Base-by-base conservation (phyloP, 352 stramenopile species). In the Halophytophthora polymorphica region DNA sequence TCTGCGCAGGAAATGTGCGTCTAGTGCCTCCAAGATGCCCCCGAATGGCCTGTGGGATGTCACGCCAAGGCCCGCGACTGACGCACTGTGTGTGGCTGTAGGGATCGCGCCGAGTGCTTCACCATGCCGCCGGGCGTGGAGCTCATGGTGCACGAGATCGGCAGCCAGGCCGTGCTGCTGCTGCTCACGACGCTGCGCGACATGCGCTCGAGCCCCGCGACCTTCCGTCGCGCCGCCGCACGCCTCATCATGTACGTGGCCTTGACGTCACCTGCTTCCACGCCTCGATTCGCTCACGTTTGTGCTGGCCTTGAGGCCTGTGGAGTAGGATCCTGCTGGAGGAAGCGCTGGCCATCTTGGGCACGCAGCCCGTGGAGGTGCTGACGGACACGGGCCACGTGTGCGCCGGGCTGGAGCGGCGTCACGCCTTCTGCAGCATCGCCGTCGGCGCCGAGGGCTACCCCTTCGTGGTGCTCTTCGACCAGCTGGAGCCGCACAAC, bases 251-350 rank as follows among this genome's bases (percentile, higher is more conserved):
- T 19, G 38, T 44, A 44, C 11, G 37, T n/a, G n/a, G n/a, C n/a
- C n/a, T n/a, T n/a, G n/a, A n/a, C n/a, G n/a, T n/a, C n/a, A n/a
- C n/a, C n/a, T n/a, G n/a, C n/a, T n/a, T n/a, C n/a, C n/a, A n/a
- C n/a, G n/a, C n/a, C n/a, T n/a, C n/a, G n/a, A n/a, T n/a, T n/a
- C n/a, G n/a, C n/a, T n/a, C n/a, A n/a, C n/a, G n/a, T n/a, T n/a
- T n/a, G n/a, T n/a, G n/a, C n/a, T n/a, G n/a, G n/a, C n/a, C n/a
- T 14, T 22, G 18, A 15, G 34, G 51, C 39, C 6, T 11, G 19
- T 6, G 29, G 15, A 48, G 8, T 17, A 83, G 72, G 58, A 70
- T 86, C 18, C 53, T 88, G 13, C 48, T 88, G 4, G 77, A 88
- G 49, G 74, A 86, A 56, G 64, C 74, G 1, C 41, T 85, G 17